Conservation (phyloP, 202 grass and related monocot genomes). For the Bolboschoenoplectus hybrid region DNA sequence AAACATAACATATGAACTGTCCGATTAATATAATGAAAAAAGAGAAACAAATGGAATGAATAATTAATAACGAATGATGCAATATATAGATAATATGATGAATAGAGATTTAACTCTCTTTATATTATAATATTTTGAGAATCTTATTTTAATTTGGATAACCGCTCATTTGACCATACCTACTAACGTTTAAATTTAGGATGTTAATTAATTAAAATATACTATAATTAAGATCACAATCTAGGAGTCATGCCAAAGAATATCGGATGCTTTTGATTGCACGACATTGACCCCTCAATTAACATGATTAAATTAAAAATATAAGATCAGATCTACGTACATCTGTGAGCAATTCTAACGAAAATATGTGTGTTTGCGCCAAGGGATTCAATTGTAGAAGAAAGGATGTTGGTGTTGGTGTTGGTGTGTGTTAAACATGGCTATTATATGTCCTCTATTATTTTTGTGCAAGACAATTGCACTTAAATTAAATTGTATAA, state of each 20-base stretch:
- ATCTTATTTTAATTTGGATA: neutral
- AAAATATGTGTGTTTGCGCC: neutral
- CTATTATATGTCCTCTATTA: neutral
- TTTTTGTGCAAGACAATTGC: too few relatives aligned
- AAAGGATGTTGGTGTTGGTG: neutral
- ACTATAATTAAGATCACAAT: conserved; percentile 1
- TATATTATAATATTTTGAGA: neutral
- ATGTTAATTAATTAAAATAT: neutral
- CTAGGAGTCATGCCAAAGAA: conserved; percentile 29
- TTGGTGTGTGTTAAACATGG: neutral
- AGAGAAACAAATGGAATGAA: too few relatives aligned
- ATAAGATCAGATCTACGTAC: neutral
- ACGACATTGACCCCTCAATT: neutral
- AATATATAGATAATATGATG: too few relatives aligned
- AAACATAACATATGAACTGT: too few relatives aligned
- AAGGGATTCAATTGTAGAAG: neutral
- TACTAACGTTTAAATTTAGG: conserved; percentile 12
- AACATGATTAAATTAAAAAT: neutral
- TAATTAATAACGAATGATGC: too few relatives aligned
- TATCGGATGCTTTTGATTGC: conserved; percentile 1
- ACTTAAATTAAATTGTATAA: too few relatives aligned
- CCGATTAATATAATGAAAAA: too few relatives aligned
- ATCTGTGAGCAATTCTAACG: neutral
- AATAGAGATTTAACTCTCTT: too few relatives aligned
- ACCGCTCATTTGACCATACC: neutral